Percentiles rank a stretch among this genome's conserved stretches.
Conservation (phyloP, 768 basidiomycete genomes). For the Trametes meyenii region DNA sequence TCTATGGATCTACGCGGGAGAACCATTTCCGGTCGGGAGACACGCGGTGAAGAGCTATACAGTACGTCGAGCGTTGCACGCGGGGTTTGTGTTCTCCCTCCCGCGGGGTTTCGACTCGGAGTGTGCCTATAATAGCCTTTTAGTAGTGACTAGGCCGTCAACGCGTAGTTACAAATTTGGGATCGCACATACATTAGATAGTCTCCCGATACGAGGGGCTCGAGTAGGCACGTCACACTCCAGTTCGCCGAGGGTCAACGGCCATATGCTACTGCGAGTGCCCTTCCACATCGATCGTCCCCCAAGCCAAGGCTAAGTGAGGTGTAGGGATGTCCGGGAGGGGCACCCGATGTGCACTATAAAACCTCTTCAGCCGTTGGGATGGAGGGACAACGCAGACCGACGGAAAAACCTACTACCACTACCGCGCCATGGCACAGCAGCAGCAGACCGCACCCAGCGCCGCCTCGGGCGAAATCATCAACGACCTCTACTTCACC, state of each 20-base stretch:
- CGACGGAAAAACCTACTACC: background rate
- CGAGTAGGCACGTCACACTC: background rate
- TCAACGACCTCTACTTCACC: slow-evolving; percentile 59
- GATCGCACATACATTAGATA: background rate
- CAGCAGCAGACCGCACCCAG: slow-evolving; percentile 6
- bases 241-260: slow-evolving; percentile 7
- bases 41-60: background rate
- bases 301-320: slow-evolving; percentile 15
- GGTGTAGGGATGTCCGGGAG: slow-evolving; percentile 2
- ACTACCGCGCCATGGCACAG: background rate
- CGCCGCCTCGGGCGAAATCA: background rate
- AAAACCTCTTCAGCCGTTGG: slow-evolving; percentile 1
- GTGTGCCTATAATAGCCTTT: slow-evolving; percentile 22
- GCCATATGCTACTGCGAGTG: slow-evolving; percentile 16
- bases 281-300: slow-evolving; percentile 19
- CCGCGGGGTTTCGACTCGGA: slow-evolving; percentile 7
- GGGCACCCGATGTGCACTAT: slow-evolving; percentile 6
- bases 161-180: background rate
- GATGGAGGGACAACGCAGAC: background rate
- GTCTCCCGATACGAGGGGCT: slow-evolving; percentile 2
- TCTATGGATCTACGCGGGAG: slow-evolving; percentile 9
- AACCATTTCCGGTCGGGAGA: slow-evolving; percentile 4
- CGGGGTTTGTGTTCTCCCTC: background rate
- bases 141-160: slow-evolving; percentile 2
- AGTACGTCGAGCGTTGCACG: background rate